These are phyloP conservation scores for Irpex lacteus DNA, from an alignment of 1,284 basidiomycete genomes.

Conservation along the genomic window DNA sequence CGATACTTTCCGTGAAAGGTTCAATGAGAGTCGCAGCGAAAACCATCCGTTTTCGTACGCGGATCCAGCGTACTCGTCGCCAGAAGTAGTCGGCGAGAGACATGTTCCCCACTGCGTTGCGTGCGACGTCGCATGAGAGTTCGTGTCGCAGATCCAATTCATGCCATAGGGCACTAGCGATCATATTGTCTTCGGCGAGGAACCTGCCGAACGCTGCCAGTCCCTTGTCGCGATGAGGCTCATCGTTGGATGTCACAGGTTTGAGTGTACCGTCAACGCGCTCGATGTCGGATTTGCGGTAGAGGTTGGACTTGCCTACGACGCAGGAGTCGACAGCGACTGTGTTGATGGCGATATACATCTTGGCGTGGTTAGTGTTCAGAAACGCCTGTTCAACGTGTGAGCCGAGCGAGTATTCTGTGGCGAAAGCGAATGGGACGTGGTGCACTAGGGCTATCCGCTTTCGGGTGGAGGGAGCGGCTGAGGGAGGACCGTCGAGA, in stretches of 20 bases:
- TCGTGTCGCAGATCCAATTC: conserved; percentile 84
- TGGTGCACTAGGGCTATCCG: conserved; percentile 92
- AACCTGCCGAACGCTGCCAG: conserved; percentile 81
- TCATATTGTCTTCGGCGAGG: conserved; percentile 96
- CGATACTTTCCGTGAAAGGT: conserved; percentile 85
- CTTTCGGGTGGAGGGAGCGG: conserved; percentile 22
- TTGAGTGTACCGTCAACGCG: conserved; percentile 61
- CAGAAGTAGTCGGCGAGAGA: conserved; percentile 77
- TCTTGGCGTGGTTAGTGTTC: conserved; percentile 97
- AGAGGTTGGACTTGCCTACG: conserved; percentile 96
- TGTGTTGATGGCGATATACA: conserved; percentile 96
- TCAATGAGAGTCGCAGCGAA: conserved; percentile 80
- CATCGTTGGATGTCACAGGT: conserved; percentile 33
- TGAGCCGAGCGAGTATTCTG: conserved; percentile 69
- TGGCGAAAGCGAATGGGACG: conserved; percentile 86
- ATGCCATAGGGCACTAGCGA: conserved; percentile 87
- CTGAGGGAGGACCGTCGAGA: conserved; percentile 43
- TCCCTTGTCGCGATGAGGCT: conserved; percentile 43
- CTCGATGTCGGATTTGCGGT: conserved; percentile 86
- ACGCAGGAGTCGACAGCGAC: conserved; percentile 92
- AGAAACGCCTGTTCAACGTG: conserved; percentile 92
- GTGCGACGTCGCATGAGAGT: conserved; percentile 84
- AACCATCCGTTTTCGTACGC: conserved; percentile 92
- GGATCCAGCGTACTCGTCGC: conserved; percentile 90
- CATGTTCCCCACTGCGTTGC: conserved; percentile 88